These are phyloP conservation scores for Voacanga thouarsii DNA, from an alignment of 257 asterid species.

Conservation along the genomic window DNA sequence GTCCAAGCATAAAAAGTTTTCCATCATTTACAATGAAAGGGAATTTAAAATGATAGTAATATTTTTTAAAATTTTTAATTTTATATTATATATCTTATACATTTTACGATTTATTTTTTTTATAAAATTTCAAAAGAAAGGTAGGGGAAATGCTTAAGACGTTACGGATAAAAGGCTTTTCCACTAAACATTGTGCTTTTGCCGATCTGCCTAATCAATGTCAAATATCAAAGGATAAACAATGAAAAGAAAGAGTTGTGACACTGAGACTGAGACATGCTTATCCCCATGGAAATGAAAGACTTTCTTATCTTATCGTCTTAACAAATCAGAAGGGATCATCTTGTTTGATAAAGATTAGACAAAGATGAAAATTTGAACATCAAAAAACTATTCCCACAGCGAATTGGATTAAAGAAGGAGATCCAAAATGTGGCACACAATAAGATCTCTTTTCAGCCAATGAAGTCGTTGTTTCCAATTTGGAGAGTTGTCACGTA, in stretches of 20 bases:
- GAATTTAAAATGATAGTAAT: no score
- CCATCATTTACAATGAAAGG: no score
- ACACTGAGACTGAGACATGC: background rate
- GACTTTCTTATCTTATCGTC: conserved; percentile 3
- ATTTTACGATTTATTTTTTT: no score
- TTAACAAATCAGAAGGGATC: background rate
- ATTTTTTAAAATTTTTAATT: no score
- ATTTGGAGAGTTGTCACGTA: background rate
- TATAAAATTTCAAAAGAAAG: no score
- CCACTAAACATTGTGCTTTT: conserved; percentile 8
- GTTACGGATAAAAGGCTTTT: no score
- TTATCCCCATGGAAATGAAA: background rate
- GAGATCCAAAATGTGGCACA: background rate
- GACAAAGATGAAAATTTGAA: conserved; percentile 16
- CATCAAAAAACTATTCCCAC: conserved; percentile 1
- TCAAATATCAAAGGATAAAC: background rate
- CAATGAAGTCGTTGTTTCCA: background rate
- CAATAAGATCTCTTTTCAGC: background rate
- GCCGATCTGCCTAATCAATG: background rate
- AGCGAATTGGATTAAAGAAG: background rate
- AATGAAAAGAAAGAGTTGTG: conserved; percentile 8
- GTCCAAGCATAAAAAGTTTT: background rate
- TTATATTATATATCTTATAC: no score
- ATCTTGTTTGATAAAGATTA: conserved; percentile 36
- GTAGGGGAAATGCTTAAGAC: no score